phyloP scores from a whole-genome alignment of 345 rosid genomes.

The Eucalyptus grandis region DNA sequence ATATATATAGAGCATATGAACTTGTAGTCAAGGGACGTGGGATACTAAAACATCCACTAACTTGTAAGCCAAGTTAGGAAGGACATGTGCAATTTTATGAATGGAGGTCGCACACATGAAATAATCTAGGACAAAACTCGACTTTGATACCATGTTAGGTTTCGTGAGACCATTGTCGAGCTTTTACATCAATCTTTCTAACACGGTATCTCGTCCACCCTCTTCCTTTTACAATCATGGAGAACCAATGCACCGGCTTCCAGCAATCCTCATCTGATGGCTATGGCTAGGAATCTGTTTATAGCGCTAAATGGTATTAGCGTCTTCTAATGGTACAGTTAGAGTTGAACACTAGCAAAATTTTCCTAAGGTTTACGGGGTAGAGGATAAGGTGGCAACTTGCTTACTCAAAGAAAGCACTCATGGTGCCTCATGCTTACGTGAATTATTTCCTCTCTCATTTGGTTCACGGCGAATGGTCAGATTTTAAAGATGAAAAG shows the following conservation, averaged over 20 bases:
- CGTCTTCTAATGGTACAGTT: neutral
- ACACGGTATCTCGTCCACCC: neutral
- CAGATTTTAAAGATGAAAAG: too few species aligned
- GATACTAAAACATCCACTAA: neutral
- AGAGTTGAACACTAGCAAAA: too few species aligned
- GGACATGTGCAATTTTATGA: neutral
- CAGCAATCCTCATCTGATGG: neutral
- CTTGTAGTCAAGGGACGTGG: neutral
- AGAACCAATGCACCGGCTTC: neutral
- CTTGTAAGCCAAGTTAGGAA: neutral
- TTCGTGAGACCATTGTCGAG: fast-evolving
- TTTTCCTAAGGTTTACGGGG: neutral
- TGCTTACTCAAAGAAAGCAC: neutral
- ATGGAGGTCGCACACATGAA: fast-evolving
- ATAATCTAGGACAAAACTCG: fast-evolving
- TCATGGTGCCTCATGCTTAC: too few species aligned
- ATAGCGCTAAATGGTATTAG: neutral
- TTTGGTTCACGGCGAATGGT: too few species aligned
- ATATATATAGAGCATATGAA: neutral
- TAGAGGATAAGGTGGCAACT: neutral
- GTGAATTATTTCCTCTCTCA: too few species aligned
- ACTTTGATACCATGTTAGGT: fast-evolving
- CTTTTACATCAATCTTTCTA: neutral
- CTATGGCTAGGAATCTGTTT: neutral
- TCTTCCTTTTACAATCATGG: neutral